A percentile compares a stretch with the other conserved stretches of the same genome.
phyloP scores from a whole-genome alignment of 78 protist species.

The Thecamonas trahens region DNA sequence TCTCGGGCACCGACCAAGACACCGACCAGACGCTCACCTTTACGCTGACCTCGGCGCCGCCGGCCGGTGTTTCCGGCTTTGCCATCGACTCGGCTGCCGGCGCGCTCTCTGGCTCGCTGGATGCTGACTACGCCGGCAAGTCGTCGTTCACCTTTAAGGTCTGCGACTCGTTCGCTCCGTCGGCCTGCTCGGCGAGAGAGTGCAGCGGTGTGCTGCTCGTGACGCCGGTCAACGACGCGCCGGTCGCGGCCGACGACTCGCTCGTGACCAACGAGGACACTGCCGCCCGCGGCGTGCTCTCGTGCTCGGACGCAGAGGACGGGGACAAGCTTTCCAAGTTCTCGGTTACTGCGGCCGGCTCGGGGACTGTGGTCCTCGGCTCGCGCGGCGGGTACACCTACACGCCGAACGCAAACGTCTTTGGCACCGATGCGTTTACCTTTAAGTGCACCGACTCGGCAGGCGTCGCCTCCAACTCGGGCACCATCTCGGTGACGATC shows the following conservation, averaged over 20 bases:
- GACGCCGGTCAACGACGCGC: conserved; percentile 2
- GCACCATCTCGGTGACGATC: background rate
- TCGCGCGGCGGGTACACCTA: background rate
- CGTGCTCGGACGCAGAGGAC: background rate
- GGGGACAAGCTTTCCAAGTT: too few relatives aligned
- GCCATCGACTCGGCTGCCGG: too few relatives aligned
- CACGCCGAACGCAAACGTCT: background rate
- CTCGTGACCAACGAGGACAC: background rate
- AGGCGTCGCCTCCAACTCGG: background rate
- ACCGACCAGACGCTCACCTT: too few relatives aligned
- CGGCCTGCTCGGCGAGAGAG: too few relatives aligned
- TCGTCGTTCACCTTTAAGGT: too few relatives aligned
- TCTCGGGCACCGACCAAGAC: too few relatives aligned
- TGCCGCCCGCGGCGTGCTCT: background rate
- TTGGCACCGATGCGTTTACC: background rate
- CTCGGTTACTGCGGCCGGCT: too few relatives aligned
- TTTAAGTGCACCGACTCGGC: background rate
- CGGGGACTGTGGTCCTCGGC: background rate
- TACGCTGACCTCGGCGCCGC: too few relatives aligned
- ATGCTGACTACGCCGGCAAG: too few relatives aligned
- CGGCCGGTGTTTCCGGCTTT: too few relatives aligned
- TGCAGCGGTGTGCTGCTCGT: background rate
- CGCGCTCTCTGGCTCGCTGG: too few relatives aligned
- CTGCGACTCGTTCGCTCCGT: too few relatives aligned
- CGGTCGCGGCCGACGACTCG: background rate